Evolutionary conservation across 805 yeast genomes (phyloP), one percentile per base, ranked within the genome.

Genomic region (Saturnispora sanitii): DNA sequence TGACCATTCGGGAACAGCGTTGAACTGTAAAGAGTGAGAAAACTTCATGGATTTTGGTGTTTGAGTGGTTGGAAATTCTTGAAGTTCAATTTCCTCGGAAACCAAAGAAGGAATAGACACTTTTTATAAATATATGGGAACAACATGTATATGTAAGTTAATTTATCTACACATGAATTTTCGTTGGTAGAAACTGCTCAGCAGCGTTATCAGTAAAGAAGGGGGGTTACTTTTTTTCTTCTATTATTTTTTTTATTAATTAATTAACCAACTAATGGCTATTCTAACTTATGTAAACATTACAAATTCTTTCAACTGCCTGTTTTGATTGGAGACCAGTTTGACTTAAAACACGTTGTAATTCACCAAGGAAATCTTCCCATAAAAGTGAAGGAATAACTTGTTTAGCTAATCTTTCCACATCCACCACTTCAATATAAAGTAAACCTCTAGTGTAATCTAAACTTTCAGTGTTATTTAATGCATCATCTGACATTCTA

Each of bases 1-100:
- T 11, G 95, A 76, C 98, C 98, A 90, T 60, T 92, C 97, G 2
- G 98, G 96, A 4, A 92, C 97, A 19, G 97, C 95, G 61, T 90
- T 90, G 64, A 90, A 88, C 70, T 90, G 96, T 48, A 90, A 66
- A 5, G 96, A 84, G 57, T 88, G 95, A 20, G 95, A 82, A 65
- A 90, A 90, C 72, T 90, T 90, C 98, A 90, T 90, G 21, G 18
- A 37, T 28, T 26, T 22, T 19, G 16, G 15, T 17, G 29, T 7
- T 18, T 18, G 12, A 19, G 32, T n/a, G n/a, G 12, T 13, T 18
- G 25, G 11, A 6, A 8, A 15, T 17, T 7, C 4, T 18, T 36
- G 22, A 27, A 33, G 31, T 18, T 37, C 29, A 17, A 37, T 32
- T 33, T 38, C 41, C 32, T 38, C 36, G 11, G 33, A 28, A 28